These are phyloP conservation scores for Voacanga thouarsii DNA, from an alignment of 257 asterid species.

Conservation along the genomic window DNA sequence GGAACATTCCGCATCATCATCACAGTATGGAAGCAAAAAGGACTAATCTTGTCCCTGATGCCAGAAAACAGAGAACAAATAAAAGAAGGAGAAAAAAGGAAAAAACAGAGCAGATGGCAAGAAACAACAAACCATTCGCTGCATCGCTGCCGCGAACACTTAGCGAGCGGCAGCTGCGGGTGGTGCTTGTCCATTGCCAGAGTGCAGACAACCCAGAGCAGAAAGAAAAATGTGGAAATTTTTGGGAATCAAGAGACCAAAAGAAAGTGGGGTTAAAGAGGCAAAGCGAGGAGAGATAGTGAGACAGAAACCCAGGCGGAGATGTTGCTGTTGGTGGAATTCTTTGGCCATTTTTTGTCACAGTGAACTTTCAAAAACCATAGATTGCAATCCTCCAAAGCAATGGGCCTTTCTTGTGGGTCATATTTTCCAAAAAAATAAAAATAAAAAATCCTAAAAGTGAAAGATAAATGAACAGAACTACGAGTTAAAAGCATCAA, in stretches of 20 bases:
- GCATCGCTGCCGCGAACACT: constrained; percentile 61
- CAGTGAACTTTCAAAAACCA: constrained; percentile 47
- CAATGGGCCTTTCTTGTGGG: constrained; percentile 60
- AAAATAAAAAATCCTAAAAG: neutral
- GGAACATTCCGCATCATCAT: constrained; percentile 35
- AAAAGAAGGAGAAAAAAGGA: constrained; percentile 15
- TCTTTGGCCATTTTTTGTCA: constrained; percentile 52
- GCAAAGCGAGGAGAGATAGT: constrained; percentile 28
- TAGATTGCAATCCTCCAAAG: constrained; percentile 51
- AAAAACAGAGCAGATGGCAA: neutral
- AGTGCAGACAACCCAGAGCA: constrained; percentile 19
- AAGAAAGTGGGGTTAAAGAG: constrained; percentile 22
- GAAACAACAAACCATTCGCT: constrained; percentile 62
- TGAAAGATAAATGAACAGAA: neutral
- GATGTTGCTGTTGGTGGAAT: constrained; percentile 36
- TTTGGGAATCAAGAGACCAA: constrained; percentile 26
- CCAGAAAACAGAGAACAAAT: constrained; percentile 18
- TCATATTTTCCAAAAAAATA: constrained; percentile 17
- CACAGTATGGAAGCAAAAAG: neutral
- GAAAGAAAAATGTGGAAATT: constrained; percentile 25
- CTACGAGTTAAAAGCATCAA: neutral
- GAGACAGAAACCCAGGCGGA: constrained; percentile 35
- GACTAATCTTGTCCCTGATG: constrained; percentile 5
- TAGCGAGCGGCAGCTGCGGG: constrained; percentile 52
- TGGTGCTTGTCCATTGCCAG: constrained; percentile 64